Base-by-base conservation (phyloP, 2,329 filamentous ascomycete genomes). In the Alternaria burnsii region DNA sequence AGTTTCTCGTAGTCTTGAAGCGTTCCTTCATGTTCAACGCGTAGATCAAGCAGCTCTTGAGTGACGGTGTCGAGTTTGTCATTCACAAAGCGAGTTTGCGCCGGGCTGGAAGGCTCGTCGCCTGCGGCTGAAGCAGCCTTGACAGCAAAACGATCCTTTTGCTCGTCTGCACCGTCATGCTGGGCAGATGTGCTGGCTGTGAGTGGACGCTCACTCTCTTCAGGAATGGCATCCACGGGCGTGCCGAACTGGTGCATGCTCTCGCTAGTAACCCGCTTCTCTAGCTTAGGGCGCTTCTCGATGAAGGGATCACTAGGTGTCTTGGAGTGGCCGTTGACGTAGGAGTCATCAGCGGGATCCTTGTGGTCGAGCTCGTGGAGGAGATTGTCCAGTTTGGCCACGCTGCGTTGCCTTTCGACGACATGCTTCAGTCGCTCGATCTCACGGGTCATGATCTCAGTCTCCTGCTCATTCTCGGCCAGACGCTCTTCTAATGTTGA, bases 371-470 rank as follows among this genome's bases (percentile, higher is more conserved):
- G 86, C 73, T 99, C 95, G 69, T 96, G 89, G 0, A 99, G 86
- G 8, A 99, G 86, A 54, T 91, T 96, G 76, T 99, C 95, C 4
- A 99, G 86, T 78, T 97, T 97, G 41, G 95, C 95, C 4, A 99
- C 87, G 76, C 94, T 97, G 61, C 95, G 88, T 78, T 99, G 95
- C 50, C 96, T 91, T 78, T 98, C 94, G 52, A 99, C 89, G 8
- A 99, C 93, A 78, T 97, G 92, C 79, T 98, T 95, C 12, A 99
- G 84, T 34, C 94, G 89, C 72, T 97, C 92, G 65, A 99, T 92
- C 74, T 99, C 95, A 36, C 94, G 92, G 77, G 97, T 93, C 94
- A 99, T 97, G 62, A 97, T 83, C 77, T 98, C 95, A 66, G 92
- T 89, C 75, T 99, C 95, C 78, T 98, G 94, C 72, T 99, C 95